Evolutionary conservation across 495 filamentous ascomycete genomes (phyloP).

Genomic region (Melanomma pulvis-pyrius): DNA sequence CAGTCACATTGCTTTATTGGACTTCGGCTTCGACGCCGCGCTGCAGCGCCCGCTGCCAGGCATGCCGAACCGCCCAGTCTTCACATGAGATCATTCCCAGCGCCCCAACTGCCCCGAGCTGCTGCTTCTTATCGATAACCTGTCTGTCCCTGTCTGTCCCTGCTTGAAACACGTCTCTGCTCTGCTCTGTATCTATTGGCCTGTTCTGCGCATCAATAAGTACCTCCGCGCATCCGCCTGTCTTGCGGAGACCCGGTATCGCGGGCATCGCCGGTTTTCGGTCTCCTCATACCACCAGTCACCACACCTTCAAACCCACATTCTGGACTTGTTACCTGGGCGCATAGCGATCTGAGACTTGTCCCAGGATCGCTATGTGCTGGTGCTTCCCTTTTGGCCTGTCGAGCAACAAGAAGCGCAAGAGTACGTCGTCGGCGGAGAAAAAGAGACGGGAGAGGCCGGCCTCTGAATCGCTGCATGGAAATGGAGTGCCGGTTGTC

Average conservation of each 20-base stretch:
- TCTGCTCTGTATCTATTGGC: conserved; percentile 20
- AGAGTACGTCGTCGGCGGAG: conserved; percentile 31
- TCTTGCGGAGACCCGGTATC: conserved; percentile 19
- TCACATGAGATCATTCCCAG: conserved; percentile 26
- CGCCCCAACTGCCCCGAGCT: conserved; percentile 16
- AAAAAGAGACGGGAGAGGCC: conserved; percentile 34
- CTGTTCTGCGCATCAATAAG: conserved; percentile 25
- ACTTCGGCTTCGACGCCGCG: conserved; percentile 18
- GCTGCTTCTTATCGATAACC: conserved; percentile 30
- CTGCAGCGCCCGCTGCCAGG: conserved; percentile 18
- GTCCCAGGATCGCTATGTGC: conserved; percentile 37
- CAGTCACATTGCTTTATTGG: conserved; percentile 33
- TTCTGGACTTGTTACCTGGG: conserved; percentile 7
- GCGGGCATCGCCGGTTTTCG: conserved; percentile 28
- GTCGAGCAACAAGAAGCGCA: conserved; percentile 30
- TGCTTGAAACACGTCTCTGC: conserved; percentile 15
- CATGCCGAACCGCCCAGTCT: conserved; percentile 17
- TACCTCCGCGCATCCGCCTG: conserved; percentile 15
- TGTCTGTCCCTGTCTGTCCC: background rate
- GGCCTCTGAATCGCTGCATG: conserved; percentile 18
- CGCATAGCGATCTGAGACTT: conserved; percentile 27
- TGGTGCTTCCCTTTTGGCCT: conserved; percentile 34
- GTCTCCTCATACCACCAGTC: conserved; percentile 26
- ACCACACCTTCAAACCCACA: conserved; percentile 15
- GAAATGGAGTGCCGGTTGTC: conserved; percentile 26